Evolutionary conservation across 192 early-diverging fungal genomes (phyloP).

Genomic region (Coemansia umbellata): DNA sequence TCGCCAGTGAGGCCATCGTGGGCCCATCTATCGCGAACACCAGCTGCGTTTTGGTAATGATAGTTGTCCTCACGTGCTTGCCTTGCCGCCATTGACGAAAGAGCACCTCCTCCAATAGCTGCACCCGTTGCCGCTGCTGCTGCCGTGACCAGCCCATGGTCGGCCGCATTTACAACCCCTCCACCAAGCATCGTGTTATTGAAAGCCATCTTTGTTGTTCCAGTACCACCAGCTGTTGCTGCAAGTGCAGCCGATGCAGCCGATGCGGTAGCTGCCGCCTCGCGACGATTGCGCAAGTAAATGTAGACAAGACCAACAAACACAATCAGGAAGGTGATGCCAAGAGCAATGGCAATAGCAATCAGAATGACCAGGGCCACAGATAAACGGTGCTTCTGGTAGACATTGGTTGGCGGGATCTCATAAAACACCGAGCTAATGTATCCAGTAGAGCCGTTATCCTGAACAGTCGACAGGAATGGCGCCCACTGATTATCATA

Average conservation of each 20-base stretch:
- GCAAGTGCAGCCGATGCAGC: conserved; percentile 51
- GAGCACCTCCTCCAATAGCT: conserved; percentile 16
- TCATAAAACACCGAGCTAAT: conserved; percentile 44
- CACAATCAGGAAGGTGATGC: conserved; percentile 61
- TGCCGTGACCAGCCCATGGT: background rate
- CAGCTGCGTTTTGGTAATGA: conserved; percentile 4
- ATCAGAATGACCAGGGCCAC: conserved; percentile 65
- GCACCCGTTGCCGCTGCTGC: conserved; percentile 4
- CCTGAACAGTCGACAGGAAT: conserved; percentile 46
- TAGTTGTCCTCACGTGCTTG: conserved; percentile 3
- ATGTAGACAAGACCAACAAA: conserved; percentile 55
- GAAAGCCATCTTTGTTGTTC: conserved; percentile 27
- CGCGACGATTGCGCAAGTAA: conserved; percentile 53
- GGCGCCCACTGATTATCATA: conserved; percentile 43
- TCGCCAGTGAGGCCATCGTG: conserved; percentile 31
- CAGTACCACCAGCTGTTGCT: conserved; percentile 24
- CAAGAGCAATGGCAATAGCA: conserved; percentile 64
- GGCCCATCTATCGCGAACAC: conserved; percentile 29
- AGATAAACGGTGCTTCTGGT: conserved; percentile 42
- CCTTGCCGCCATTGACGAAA: conserved; percentile 17
- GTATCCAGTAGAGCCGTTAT: conserved; percentile 31
- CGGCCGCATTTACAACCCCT: conserved; percentile 3
- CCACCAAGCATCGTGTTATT: conserved; percentile 7
- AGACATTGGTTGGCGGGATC: conserved; percentile 47
- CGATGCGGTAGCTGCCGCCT: conserved; percentile 43